A percentile compares a stretch with the other conserved stretches of the same genome.
Conservation (phyloP, 805 yeast species). For the Monosporozyma servazzii region DNA sequence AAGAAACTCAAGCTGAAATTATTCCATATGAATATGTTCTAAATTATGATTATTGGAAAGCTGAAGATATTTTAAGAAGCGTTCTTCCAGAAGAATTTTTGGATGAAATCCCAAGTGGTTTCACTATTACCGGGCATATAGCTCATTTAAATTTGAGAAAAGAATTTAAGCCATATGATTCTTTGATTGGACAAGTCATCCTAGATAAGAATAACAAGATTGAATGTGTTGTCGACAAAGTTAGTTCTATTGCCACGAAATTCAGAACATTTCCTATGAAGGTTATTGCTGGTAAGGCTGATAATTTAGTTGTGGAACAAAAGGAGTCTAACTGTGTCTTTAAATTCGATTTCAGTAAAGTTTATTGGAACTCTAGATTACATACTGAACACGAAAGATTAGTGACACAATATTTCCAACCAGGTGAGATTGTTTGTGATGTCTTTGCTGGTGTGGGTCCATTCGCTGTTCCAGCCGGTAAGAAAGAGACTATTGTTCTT, state of each 20-base stretch:
- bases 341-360: conserved; percentile 82
- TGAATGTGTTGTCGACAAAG: conserved; percentile 84
- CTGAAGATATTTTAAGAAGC: conserved; percentile 76
- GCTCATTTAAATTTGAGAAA: conserved; percentile 85
- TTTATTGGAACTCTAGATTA: conserved; percentile 94
- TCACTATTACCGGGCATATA: conserved; percentile 87
- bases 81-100: conserved; percentile 59
- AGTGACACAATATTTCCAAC: conserved; percentile 44
- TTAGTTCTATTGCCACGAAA: conserved; percentile 75
- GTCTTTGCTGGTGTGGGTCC: conserved; percentile 99
- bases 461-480: conserved; percentile 92
- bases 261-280: conserved; percentile 93
- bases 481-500: conserved; percentile 65
- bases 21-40: conserved; percentile 47
- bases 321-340: conserved; percentile 80
- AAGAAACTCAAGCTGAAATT: conserved; percentile 39
- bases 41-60: conserved; percentile 75
- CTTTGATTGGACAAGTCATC: conserved; percentile 79
- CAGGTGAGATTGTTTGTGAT: conserved; percentile 77
- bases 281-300: conserved; percentile 73
- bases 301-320: conserved; percentile 66
- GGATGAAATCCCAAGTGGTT: conserved; percentile 80
- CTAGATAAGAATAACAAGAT: conserved; percentile 73
- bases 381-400: conserved; percentile 89
- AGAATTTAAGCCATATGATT: conserved; percentile 74